Evolutionary conservation across 2,329 filamentous ascomycete species (phyloP).

Genomic region (Kalaharituber pfeilii): DNA sequence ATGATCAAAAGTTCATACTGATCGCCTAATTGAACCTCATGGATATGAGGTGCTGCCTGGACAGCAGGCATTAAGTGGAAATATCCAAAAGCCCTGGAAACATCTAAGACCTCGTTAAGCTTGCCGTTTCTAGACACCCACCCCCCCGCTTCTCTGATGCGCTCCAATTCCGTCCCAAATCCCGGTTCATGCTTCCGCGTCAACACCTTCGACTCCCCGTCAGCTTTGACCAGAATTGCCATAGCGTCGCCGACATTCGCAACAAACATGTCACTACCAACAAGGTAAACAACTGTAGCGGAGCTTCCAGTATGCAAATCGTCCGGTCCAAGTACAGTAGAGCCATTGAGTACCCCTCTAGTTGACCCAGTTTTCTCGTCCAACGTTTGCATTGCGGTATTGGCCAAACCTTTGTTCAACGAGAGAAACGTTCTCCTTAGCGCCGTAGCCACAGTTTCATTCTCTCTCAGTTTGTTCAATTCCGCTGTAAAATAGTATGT

Average conservation of each 20-base stretch:
- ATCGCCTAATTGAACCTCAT: conserved; percentile 60
- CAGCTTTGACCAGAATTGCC: conserved; percentile 82
- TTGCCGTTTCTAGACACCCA: conserved; percentile 91
- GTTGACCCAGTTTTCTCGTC: conserved; percentile 51
- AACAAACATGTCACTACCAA: conserved; percentile 77
- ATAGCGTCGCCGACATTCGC: conserved; percentile 93
- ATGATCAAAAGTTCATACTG: conserved; percentile 87
- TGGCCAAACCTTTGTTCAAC: conserved; percentile 86
- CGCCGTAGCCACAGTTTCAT: conserved; percentile 67
- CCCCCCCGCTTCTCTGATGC: conserved; percentile 84
- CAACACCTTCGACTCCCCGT: conserved; percentile 65
- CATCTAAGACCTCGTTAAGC: conserved; percentile 76
- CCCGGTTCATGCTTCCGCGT: conserved; percentile 89
- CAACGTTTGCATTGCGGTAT: conserved; percentile 59
- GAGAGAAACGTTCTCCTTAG: conserved; percentile 70
- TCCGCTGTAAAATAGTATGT: conserved; percentile 68
- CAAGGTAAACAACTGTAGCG: conserved; percentile 77
- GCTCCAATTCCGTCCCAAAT: conserved; percentile 62
- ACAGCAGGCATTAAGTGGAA: conserved; percentile 82
- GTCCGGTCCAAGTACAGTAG: conserved; percentile 63
- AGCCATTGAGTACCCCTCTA: conserved; percentile 20
- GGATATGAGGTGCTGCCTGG: conserved; percentile 74
- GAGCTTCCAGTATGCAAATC: conserved; percentile 82
- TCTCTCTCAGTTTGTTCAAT: conserved; percentile 49
- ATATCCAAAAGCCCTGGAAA: conserved; percentile 90